phyloP scores from a whole-genome alignment of 2,329 filamentous ascomycete species.

The Calonectria pseudoturangicola region DNA sequence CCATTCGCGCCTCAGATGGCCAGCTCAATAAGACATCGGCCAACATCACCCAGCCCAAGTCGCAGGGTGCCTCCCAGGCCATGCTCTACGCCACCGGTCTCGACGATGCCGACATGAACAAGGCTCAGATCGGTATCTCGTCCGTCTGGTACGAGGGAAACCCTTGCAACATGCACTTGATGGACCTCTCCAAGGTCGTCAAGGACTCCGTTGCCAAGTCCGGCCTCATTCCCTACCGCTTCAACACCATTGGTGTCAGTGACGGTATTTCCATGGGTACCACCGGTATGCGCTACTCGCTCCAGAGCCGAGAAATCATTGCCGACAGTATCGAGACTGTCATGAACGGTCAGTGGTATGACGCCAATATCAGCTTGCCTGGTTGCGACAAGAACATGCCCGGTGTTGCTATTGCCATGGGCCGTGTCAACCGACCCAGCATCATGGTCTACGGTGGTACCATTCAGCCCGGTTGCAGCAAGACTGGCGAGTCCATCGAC shows the following conservation, averaged over 20 bases:
- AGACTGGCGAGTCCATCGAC: conserved; percentile 85
- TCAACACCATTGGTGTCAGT: conserved; percentile 99
- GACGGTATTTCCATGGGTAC: conserved; percentile 99
- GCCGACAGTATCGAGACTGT: conserved; percentile 99
- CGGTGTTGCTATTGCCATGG: conserved; percentile 93
- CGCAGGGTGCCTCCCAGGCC: conserved; percentile 97
- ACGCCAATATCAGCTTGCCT: conserved; percentile 96
- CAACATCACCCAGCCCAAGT: conserved; percentile 95
- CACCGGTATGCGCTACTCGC: conserved; percentile 94
- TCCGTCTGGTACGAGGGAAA: conserved; percentile 99
- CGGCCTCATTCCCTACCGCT: conserved; percentile 93
- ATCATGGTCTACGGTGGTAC: conserved; percentile 99
- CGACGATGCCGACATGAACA: conserved; percentile 90
- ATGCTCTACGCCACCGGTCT: conserved; percentile 99
- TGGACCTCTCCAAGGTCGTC: conserved; percentile 89
- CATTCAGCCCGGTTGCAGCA: conserved; percentile 92
- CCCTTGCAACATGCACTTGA: conserved; percentile 98
- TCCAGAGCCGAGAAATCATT: conserved; percentile 97
- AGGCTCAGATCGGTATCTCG: conserved; percentile 97
- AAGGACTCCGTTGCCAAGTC: conserved; percentile 78
- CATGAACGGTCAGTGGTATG: conserved; percentile 99
- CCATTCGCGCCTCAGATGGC: conserved; percentile 68
- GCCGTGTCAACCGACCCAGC: conserved; percentile 92
- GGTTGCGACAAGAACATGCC: conserved; percentile 99
- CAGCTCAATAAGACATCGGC: conserved; percentile 89